Base-by-base conservation (phyloP, 208 protist species). In the Leishmania lainsoni region DNA sequence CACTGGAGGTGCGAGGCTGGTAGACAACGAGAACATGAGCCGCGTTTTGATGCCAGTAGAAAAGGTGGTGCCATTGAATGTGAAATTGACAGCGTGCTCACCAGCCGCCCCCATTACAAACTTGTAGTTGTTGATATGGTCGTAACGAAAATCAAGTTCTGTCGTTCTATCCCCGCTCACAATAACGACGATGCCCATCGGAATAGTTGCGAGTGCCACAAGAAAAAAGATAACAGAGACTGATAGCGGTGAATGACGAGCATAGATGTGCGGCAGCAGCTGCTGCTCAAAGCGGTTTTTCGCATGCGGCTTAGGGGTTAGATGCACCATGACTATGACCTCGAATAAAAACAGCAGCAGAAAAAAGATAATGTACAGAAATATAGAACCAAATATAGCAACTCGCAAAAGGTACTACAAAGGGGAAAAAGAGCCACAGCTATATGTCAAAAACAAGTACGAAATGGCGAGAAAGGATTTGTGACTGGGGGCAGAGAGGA, bases 211-310 rank as follows among this genome's bases (percentile, higher is more conserved):
- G 69, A 98, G 20, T 29, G 95, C 91, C 4, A 99, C 61, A n/a
- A 98, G 65, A 32, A 99, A 85, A 78, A 99, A 98, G n/a, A 83
- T 81, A 1, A 95, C 65, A 48, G 99, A 92, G 14, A 99, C 98
- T 52, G 87, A 81, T 10, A 89, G 86, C 32, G 98, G 97, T 9
- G 94, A 98, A n/a, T 99, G 84, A 52, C 99, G 91, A 20, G 98
- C 98, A 81, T 99, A 98, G 89, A 98, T 98, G 35, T 98, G 97
- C 71, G 73, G 83, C 54, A 99, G 87, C 32, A 83, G 83, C 86
- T 99, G 99, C 89, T 99, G 99, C 76, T 93, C 87, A 16, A 96
- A n/a, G 4, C 77, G 75, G 32, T 77, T 88, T 32, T 83, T 82
- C 0, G 69, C 82, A 68, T 91, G 86, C 3, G 87, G 90, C 39